phyloP scores from a whole-genome alignment of 2,329 filamentous ascomycete species.

The Fusarium nisikadoi region DNA sequence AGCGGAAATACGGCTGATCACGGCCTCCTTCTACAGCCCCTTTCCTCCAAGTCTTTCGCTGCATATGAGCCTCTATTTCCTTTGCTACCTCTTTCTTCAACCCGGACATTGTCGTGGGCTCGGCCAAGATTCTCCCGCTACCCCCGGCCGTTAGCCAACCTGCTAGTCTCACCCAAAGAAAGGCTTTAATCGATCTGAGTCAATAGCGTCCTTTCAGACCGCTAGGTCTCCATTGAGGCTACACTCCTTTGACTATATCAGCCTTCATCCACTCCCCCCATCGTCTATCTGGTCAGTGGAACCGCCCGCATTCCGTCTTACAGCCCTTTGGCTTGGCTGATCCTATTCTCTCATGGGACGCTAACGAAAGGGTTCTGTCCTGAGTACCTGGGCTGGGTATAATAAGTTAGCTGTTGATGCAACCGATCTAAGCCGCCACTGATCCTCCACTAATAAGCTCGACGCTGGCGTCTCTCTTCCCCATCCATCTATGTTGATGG shows the following conservation, averaged over 20 bases:
- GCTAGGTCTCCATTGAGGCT: conserved; percentile 6
- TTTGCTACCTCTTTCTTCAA: not conserved
- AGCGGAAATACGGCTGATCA: conserved; percentile 5
- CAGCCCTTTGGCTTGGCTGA: conserved; percentile 34
- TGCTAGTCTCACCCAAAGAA: conserved; percentile 16
- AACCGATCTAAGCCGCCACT: conserved; percentile 37
- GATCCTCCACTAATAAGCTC: conserved; percentile 26
- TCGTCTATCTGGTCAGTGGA: conserved; percentile 36
- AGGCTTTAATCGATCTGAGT: conserved; percentile 14
- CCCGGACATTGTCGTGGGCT: not conserved
- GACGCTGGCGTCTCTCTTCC: conserved; percentile 24
- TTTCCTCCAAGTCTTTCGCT: not conserved
- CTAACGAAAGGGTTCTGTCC: conserved; percentile 11
- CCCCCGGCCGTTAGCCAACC: not conserved
- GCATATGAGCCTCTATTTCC: not conserved
- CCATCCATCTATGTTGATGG: conserved; percentile 24
- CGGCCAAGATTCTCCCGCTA: not conserved
- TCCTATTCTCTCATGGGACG: conserved; percentile 34
- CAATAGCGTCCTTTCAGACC: conserved; percentile 16
- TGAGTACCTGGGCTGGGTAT: conserved; percentile 35
- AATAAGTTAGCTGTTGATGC: conserved; percentile 44
- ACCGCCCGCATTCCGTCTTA: conserved; percentile 42
- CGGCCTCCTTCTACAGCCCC: conserved; percentile 4
- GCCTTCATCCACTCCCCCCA: conserved; percentile 29
- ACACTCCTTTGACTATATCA: conserved; percentile 27